Evolutionary conservation across 1,284 basidiomycete genomes (phyloP), one percentile per base, ranked within the genome.

Genomic region (Puccinia polysora): DNA sequence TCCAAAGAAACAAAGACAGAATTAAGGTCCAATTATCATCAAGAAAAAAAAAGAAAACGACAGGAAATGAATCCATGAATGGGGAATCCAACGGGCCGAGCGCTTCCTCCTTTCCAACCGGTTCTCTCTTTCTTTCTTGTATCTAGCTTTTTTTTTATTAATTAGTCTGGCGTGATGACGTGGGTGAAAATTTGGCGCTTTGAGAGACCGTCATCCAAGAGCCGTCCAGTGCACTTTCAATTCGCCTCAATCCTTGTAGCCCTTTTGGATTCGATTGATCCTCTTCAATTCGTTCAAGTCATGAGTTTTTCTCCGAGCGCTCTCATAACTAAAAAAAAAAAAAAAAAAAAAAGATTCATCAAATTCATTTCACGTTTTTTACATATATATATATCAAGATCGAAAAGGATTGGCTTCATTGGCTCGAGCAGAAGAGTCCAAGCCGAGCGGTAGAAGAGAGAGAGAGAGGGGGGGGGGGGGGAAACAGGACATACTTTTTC

Each of bases 271-370:
- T 7, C 30, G 60, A n/a, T 49, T 63, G 28, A 49, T 50, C 32
- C 67, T 59, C 7, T 60, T 30, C 0, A 59, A 28, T 49, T 60
- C 67, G 49, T 60, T 58, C 15, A 52, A 28, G 14, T 59, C 67
- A 52, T 59, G 52, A 2, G 59, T 47, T 23, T 25, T 63, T 15
- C 49, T 71, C 49, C 68, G 36, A n/a, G 32, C 49, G 20, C 34
- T 71, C n/a, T 71, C 68, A 60, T 71, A 71, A n/a, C 68, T 71
- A 30, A 8, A n/a, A n/a, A 32, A 64, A 12, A 23, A 18, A 64
- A 47, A 30, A 15, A 12, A 32, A 64, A 12, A 23, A 18, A 64
- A 47, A 30, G 15, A 12, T 20, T 8, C 5, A 14, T 8, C 6
- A n/a, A 15, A n/a, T 47, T 23, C 25, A 7, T 49, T 7, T 25